Evolutionary conservation across 1,284 basidiomycete species (phyloP), one percentile per base, ranked within the genome.

Genomic region (Ustilago loliicola): DNA sequence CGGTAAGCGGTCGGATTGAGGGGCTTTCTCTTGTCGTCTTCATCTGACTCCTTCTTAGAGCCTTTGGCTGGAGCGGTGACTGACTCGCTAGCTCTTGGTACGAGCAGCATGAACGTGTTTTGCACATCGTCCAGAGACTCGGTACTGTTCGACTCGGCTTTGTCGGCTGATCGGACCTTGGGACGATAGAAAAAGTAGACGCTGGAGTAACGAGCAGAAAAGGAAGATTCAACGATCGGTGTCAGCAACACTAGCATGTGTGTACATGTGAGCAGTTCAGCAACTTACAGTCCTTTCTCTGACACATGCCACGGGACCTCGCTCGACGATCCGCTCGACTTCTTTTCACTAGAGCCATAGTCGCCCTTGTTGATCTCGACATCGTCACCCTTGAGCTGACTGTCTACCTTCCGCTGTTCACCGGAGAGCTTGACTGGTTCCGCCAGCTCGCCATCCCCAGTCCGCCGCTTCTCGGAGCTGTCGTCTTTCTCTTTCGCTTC

Each of bases 111-210:
- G n/a, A 73, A 73, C 1, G 73, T 76, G 59, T 71, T 80, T 36
- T 73, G 72, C 5, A 78, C 74, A 30, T 74, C 74, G 51, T 81
- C 77, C 48, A 81, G 45, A 15, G 65, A 75, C 21, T 71, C 56
- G 15, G 69, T 69, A 34, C 56, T 48, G 29, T 48, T 63, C 19
- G 47, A 53, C 19, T 78, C 72, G 29, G 72, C 78, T n/a, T 68
- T 61, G 52, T 78, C 63, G 13, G 68, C 76, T 17, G 72, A 48
- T 13, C 54, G 42, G 2, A 81, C 80, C 58, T 80, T 81, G 48
- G 80, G 80, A 19, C 80, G 67, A 32, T 81, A 81, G 70, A 80
- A 79, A 55, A 75, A 81, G 57, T 75, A 80, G 53, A 81, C 58
- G 47, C 72, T 75, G 61, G 23, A 38, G 3, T 17, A 19, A 34